A percentile compares a stretch with the other conserved stretches of the same genome.
Conservation (phyloP, 108 stramenopile genomes). For the Pseudonitzschia pungens region DNA sequence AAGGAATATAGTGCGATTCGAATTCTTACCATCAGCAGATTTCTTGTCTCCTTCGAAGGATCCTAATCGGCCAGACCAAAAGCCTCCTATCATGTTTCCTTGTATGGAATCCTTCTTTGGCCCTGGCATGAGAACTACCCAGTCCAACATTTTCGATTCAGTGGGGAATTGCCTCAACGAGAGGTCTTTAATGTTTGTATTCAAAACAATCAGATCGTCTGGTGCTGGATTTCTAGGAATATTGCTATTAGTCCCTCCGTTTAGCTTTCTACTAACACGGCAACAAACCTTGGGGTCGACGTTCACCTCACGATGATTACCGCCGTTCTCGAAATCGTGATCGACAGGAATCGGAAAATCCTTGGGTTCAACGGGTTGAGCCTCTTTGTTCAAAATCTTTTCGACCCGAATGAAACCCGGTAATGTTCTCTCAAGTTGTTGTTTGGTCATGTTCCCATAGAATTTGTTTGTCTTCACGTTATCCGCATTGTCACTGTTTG, state of each 20-base stretch:
- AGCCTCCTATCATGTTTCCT: slow-evolving; percentile 54
- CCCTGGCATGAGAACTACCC: slow-evolving; percentile 49
- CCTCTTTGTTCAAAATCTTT: slow-evolving; percentile 43
- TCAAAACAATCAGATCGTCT: slow-evolving; percentile 68
- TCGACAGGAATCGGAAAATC: slow-evolving; percentile 38
- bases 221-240: slow-evolving; percentile 44
- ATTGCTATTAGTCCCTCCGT: slow-evolving; percentile 13
- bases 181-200: slow-evolving; percentile 65
- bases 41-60: slow-evolving; percentile 34
- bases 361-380: slow-evolving; percentile 36
- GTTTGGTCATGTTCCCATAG: slow-evolving; percentile 53
- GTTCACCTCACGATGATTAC: slow-evolving; percentile 24
- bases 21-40: slow-evolving; percentile 22
- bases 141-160: slow-evolving; percentile 40
- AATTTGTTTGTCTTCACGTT: slow-evolving; percentile 25
- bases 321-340: slow-evolving; percentile 22
- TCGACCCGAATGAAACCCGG: slow-evolving; percentile 77
- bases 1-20: neutral
- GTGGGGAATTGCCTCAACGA: slow-evolving; percentile 57
- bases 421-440: slow-evolving; percentile 52
- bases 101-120: slow-evolving; percentile 37
- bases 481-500: slow-evolving; percentile 11
- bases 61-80: slow-evolving; percentile 63
- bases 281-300: slow-evolving; percentile 62
- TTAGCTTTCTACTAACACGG: slow-evolving; percentile 37